A percentile compares a stretch with the other conserved stretches of the same genome.
These are phyloP conservation scores for Saccharomyces hybrid DNA, from an alignment of 1,139 yeast genomes.

Conservation along the genomic window DNA sequence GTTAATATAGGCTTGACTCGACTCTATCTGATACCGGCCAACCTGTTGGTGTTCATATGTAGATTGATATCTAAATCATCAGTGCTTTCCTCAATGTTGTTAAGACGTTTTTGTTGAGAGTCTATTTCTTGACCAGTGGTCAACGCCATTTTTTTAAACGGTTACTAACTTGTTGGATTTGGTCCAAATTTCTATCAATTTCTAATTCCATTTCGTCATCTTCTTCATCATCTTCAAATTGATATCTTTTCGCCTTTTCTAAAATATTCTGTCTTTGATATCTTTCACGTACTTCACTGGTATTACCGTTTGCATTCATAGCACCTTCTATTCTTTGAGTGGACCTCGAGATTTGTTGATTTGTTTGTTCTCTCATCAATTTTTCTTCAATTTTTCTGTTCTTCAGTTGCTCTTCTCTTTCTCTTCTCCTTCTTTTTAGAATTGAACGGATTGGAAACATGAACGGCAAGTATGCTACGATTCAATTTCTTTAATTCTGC, in stretches of 20 bases:
- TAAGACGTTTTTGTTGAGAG: slow-evolving; percentile 46
- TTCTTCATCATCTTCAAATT: slow-evolving; percentile 53
- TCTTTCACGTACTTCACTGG: slow-evolving; percentile 30
- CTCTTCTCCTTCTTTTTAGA: slow-evolving; percentile 65
- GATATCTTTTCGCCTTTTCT: slow-evolving; percentile 40
- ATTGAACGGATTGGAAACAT: slow-evolving; percentile 78
- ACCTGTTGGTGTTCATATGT: slow-evolving; percentile 39
- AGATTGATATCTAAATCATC: slow-evolving; percentile 48
- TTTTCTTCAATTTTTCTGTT: slow-evolving; percentile 59
- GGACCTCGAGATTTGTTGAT: slow-evolving; percentile 39
- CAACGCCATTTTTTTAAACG: slow-evolving; percentile 46
- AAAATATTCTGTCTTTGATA: slow-evolving; percentile 34
- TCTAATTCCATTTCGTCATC: slow-evolving; percentile 56
- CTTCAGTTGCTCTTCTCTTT: slow-evolving; percentile 65
- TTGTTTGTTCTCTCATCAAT: slow-evolving; percentile 37
- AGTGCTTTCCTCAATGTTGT: slow-evolving; percentile 44
- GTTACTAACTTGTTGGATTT: slow-evolving; percentile 41
- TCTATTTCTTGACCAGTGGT: slow-evolving; percentile 49
- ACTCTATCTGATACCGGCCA: slow-evolving; percentile 27
- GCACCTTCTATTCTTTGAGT: slow-evolving; percentile 44
- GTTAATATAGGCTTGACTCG: not conserved
- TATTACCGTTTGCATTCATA: slow-evolving; percentile 29
- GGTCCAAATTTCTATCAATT: slow-evolving; percentile 48
- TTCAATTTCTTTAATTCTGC: slow-evolving; percentile 71
- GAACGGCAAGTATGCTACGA: slow-evolving; percentile 77